These are phyloP conservation scores for Cercophora scortea DNA, from an alignment of 495 filamentous ascomycete genomes.

Conservation along the genomic window DNA sequence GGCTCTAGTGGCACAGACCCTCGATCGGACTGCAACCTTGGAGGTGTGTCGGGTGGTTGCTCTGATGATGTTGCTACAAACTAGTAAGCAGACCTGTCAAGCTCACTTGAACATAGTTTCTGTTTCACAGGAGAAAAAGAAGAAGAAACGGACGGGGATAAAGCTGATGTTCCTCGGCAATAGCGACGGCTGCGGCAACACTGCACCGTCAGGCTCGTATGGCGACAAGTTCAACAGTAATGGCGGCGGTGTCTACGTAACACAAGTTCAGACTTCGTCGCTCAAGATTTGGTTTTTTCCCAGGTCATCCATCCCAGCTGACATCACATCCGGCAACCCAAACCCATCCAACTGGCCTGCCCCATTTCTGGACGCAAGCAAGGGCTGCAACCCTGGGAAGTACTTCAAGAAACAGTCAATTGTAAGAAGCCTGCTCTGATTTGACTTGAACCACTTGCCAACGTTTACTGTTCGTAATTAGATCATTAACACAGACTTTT, in stretches of 20 bases:
- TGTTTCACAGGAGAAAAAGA: background rate
- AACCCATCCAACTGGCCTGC: conserved; percentile 54
- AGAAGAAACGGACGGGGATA: no score
- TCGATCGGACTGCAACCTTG: conserved; percentile 31
- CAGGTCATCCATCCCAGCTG: conserved; percentile 46
- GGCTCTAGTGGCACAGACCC: conserved; percentile 30
- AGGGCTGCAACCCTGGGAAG: conserved; percentile 52
- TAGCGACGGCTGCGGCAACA: conserved; percentile 25
- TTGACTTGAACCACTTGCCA: background rate
- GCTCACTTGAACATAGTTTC: background rate
- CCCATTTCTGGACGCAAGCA: conserved; percentile 51
- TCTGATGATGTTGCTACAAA: conserved; percentile 4
- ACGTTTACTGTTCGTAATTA: background rate
- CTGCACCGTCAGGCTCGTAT: conserved; percentile 39
- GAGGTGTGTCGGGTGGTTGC: conserved; percentile 1
- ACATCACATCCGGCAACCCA: conserved; percentile 53
- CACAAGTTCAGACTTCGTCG: conserved; percentile 54
- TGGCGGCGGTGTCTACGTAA: conserved; percentile 67
- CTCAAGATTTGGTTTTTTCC: conserved; percentile 73
- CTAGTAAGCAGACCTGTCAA: background rate
- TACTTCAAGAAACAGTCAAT: conserved; percentile 63
- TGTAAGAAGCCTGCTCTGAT: conserved; percentile 26
- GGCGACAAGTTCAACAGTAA: conserved; percentile 60
- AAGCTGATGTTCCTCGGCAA: background rate
- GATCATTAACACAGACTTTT: conserved; percentile 72